Conservation (phyloP, 2,329 filamentous ascomycete species). For the Aspergillus hiratsukae region DNA sequence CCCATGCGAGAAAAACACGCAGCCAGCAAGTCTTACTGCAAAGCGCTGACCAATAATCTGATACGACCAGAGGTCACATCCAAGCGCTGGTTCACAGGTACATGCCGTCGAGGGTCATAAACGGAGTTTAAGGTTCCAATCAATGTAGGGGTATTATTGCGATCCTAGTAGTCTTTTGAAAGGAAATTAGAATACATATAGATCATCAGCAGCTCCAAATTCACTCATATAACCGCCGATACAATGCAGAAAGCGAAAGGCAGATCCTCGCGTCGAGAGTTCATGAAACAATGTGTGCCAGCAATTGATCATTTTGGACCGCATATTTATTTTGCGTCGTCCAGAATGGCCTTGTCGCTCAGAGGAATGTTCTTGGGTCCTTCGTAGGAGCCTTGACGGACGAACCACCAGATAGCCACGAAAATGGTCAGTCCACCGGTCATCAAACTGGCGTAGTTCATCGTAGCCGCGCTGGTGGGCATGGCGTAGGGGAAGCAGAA, state of each 20-base stretch:
- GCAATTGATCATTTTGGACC: background rate
- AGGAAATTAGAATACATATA: background rate
- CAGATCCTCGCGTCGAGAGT: background rate
- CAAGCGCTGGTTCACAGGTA: background rate
- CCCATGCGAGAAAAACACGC: too few relatives aligned
- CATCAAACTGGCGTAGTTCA: slow-evolving; percentile 54
- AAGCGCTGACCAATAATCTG: too few relatives aligned
- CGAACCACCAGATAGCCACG: slow-evolving; percentile 44
- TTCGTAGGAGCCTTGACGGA: slow-evolving; percentile 30
- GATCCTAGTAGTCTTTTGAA: background rate
- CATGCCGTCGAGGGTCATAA: background rate
- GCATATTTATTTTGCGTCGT: slow-evolving; percentile 24
- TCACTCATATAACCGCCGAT: background rate
- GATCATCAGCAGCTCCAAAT: background rate
- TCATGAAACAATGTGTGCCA: background rate
- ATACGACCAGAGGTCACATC: background rate
- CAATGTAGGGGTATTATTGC: background rate
- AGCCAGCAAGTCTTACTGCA: too few relatives aligned
- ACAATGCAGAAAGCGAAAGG: background rate
- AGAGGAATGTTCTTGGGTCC: slow-evolving; percentile 35
- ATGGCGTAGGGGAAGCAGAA: slow-evolving; percentile 55
- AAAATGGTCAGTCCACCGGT: slow-evolving; percentile 50
- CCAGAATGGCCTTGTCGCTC: slow-evolving; percentile 28
- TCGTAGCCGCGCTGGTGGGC: slow-evolving; percentile 43
- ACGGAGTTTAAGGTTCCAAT: background rate